These are phyloP conservation scores for Tephrocybe sp. DNA, from an alignment of 768 basidiomycete species.

Conservation along the genomic window DNA sequence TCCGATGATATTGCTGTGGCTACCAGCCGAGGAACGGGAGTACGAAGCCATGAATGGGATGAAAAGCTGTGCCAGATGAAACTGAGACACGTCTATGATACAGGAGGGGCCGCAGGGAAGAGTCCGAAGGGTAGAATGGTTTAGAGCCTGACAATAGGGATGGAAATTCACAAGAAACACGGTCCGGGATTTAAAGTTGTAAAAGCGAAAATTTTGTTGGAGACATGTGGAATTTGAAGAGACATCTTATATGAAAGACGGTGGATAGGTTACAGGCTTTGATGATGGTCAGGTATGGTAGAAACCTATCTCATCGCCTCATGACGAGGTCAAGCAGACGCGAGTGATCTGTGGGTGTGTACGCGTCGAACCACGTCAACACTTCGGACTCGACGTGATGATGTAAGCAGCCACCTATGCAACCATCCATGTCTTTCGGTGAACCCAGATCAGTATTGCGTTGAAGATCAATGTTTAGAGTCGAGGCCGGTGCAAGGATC, in stretches of 20 bases:
- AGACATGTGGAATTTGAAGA: conserved; percentile 4
- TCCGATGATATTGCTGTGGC: conserved; percentile 14
- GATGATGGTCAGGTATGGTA: conserved; percentile 10
- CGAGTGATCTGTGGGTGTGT: conserved; percentile 14
- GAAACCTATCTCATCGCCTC: conserved; percentile 18
- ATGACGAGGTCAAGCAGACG: conserved; percentile 1
- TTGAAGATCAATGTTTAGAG: neutral
- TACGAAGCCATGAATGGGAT: conserved; percentile 13
- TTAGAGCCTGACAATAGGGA: neutral
- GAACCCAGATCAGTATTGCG: conserved; percentile 3
- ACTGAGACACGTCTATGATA: conserved; percentile 3
- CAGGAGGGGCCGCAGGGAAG: neutral
- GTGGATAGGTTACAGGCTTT: conserved; percentile 14
- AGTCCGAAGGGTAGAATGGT: neutral
- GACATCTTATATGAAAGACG: conserved; percentile 13
- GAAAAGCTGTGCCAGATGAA: conserved; percentile 17
- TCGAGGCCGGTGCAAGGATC: conserved; percentile 6
- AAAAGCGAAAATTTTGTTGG: conserved; percentile 6
- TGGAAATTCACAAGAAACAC: neutral
- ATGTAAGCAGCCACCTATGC: conserved; percentile 12
- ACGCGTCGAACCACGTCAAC: conserved; percentile 9
- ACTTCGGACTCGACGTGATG: conserved; percentile 5
- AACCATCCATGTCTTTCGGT: neutral
- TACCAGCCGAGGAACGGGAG: conserved; percentile 10
- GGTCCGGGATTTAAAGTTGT: neutral